Conservation (phyloP, 2,329 filamentous ascomycete species). For the Aspergillus alliaceus region DNA sequence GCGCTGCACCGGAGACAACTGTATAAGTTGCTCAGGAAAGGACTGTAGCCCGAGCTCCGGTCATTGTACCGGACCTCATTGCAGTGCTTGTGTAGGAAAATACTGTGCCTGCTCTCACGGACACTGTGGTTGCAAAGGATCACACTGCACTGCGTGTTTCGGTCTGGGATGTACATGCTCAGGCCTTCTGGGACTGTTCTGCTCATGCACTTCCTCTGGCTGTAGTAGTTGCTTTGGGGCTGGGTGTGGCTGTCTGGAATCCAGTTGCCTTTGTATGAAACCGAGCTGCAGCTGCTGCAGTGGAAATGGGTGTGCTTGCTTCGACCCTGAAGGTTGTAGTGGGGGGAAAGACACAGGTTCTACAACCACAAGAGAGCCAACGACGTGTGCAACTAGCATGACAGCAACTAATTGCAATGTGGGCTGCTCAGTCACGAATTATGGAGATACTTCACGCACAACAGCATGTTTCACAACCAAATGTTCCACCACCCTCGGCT, state of each 20-base stretch:
- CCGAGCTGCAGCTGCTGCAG: neutral
- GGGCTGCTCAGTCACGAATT: neutral
- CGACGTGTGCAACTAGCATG: neutral
- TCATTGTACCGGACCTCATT: neutral
- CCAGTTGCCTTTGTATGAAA: neutral
- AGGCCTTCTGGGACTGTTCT: neutral
- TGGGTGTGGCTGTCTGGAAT: neutral
- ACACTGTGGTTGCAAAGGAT: neutral
- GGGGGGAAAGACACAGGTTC: neutral
- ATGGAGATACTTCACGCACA: neutral
- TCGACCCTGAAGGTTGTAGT: neutral
- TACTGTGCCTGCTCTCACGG: neutral
- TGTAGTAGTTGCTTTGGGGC: neutral
- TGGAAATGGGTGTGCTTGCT: neutral
- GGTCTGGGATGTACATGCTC: neutral
- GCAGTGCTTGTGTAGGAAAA: neutral
- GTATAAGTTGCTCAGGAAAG: neutral
- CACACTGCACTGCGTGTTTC: neutral
- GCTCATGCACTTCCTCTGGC: neutral
- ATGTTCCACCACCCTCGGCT: neutral
- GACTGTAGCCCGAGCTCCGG: neutral
- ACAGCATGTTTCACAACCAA: neutral
- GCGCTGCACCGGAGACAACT: neutral
- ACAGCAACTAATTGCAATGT: neutral
- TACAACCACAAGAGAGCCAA: neutral